Percentiles rank a stretch among this genome's conserved stretches.
Conservation (phyloP, 2,329 filamentous ascomycete genomes). For the Alternaria sp. region DNA sequence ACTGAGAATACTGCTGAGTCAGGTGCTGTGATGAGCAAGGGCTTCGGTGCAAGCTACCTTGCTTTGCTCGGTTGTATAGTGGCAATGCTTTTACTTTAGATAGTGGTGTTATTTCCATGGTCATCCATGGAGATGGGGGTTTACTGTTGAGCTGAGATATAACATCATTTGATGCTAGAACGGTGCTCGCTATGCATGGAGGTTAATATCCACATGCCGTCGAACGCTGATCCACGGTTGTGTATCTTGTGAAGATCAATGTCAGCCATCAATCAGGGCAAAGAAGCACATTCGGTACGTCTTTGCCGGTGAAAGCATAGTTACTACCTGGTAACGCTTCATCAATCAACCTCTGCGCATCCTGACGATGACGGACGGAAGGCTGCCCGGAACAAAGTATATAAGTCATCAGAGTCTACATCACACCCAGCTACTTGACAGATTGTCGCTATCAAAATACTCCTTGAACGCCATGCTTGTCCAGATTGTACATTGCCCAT, state of each 20-base stretch:
- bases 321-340: no score
- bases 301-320: neutral
- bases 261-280: neutral
- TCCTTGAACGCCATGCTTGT: slow-evolving; percentile 24
- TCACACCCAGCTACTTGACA: neutral
- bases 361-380: neutral
- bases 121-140: fast-evolving
- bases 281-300: neutral
- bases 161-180: neutral
- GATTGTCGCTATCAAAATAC: slow-evolving; percentile 12
- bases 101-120: neutral
- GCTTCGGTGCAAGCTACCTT: neutral
- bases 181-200: neutral
- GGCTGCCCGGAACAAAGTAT: neutral
- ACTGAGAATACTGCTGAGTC: neutral
- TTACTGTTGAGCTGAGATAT: neutral
- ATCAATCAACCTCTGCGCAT: no score
- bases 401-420: neutral
- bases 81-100: neutral
- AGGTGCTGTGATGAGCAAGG: neutral
- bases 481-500: neutral
- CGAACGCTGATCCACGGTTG: no score
- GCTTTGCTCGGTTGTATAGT: neutral
- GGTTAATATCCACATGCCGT: neutral
- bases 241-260: neutral